phyloP scores from a whole-genome alignment of 2,329 filamentous ascomycete species.

The Fusarium tjaetaba region DNA sequence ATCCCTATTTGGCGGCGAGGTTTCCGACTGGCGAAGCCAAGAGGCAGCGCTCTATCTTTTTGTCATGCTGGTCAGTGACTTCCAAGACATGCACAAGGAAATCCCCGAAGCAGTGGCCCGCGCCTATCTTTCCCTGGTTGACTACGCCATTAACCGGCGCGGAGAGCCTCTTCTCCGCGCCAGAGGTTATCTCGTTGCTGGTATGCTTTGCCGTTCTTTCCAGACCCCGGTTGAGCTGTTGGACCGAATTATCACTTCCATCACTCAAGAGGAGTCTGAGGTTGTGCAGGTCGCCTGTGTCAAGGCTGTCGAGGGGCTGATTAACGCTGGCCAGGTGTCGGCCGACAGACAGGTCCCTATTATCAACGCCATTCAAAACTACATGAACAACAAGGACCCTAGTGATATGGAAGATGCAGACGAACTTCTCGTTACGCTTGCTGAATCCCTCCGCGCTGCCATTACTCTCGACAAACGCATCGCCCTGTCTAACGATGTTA shows the following conservation, averaged over 20 bases:
- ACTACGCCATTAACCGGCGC: constrained; percentile 75
- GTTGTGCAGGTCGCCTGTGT: constrained; percentile 93
- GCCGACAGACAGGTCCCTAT: constrained; percentile 68
- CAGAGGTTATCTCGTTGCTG: constrained; percentile 87
- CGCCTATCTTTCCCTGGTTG: constrained; percentile 82
- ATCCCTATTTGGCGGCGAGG: constrained; percentile 71
- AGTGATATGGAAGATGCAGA: constrained; percentile 88
- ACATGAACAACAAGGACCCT: constrained; percentile 82
- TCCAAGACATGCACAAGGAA: constrained; percentile 77
- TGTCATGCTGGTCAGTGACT: constrained; percentile 84
- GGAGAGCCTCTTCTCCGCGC: constrained; percentile 83
- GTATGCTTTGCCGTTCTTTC: constrained; percentile 77
- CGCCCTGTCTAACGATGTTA: constrained; percentile 75
- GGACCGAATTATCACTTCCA: constrained; percentile 78
- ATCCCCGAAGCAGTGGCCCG: constrained; percentile 76
- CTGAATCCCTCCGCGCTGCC: constrained; percentile 84
- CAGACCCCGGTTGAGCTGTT: constrained; percentile 72
- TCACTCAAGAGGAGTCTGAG: constrained; percentile 80
- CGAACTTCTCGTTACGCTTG: constrained; percentile 89
- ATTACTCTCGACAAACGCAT: constrained; percentile 83
- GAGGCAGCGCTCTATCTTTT: constrained; percentile 88
- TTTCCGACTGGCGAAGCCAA: constrained; percentile 67
- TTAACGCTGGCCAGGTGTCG: constrained; percentile 62
- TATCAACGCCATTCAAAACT: constrained; percentile 73
- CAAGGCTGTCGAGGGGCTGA: constrained; percentile 79